phyloP scores from a whole-genome alignment of 306 rosid genomes.

The Lagenaria siceraria region DNA sequence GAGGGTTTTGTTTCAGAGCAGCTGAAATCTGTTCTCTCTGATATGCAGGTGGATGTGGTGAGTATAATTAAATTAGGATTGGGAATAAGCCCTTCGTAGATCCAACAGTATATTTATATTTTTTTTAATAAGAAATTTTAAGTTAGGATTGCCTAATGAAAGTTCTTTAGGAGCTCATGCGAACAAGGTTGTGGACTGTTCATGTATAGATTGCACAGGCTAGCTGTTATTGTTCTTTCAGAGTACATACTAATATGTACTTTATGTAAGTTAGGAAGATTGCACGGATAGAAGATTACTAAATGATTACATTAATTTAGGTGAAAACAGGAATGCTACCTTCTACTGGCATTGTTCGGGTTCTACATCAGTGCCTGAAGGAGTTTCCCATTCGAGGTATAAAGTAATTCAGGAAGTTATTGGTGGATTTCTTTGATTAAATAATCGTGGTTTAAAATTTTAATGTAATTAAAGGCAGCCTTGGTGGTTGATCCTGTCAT shows the following conservation, averaged over 20 bases:
- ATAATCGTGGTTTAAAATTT: slow-evolving; percentile 8
- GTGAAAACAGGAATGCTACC: slow-evolving; percentile 96
- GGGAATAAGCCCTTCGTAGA: background rate
- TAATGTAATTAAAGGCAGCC: slow-evolving; percentile 52
- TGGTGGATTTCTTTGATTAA: slow-evolving; percentile 10
- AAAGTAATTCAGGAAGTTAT: slow-evolving; percentile 10
- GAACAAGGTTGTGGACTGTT: background rate
- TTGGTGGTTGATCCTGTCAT: slow-evolving; percentile 96
- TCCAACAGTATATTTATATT: no score
- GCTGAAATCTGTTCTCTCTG: slow-evolving; percentile 72
- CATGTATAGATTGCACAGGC: background rate
- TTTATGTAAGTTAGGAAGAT: background rate
- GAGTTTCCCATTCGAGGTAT: slow-evolving; percentile 75
- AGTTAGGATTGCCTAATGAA: background rate
- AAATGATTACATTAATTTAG: slow-evolving; percentile 28
- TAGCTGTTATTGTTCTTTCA: background rate
- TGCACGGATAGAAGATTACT: background rate
- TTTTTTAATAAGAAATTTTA: slow-evolving; percentile 4
- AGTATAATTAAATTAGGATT: slow-evolving; percentile 15
- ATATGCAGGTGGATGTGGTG: slow-evolving; percentile 93
- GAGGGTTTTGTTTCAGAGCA: slow-evolving; percentile 67
- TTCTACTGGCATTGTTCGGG: slow-evolving; percentile 38
- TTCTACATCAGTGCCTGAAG: slow-evolving; percentile 46
- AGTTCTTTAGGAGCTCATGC: background rate
- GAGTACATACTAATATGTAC: background rate